phyloP scores from a whole-genome alignment of 139 green algal genomes.

The Chlamydomonas urium region DNA sequence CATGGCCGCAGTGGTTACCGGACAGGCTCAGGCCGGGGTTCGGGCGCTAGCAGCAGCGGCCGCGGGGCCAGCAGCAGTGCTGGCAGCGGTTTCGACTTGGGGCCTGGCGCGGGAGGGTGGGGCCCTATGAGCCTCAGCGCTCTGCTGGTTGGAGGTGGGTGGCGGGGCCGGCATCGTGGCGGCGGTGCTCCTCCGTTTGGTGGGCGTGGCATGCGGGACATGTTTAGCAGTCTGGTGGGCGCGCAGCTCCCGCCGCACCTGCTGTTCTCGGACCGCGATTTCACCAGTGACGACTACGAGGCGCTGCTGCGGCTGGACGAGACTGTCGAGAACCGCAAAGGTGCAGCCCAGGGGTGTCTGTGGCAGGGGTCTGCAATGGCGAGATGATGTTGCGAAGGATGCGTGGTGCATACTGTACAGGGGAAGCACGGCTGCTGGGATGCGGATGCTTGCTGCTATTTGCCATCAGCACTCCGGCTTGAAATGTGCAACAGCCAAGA shows the following conservation, averaged over 20 bases:
- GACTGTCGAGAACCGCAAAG: slow-evolving; percentile 54
- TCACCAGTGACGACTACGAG: slow-evolving; percentile 66
- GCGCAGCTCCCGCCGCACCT: slow-evolving; percentile 12
- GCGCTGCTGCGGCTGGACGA: slow-evolving; percentile 61
- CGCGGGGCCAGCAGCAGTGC: background rate
- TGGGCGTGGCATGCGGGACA: slow-evolving; percentile 5
- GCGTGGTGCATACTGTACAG: too few species aligned
- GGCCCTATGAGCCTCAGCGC: background rate
- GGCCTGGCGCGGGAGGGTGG: background rate
- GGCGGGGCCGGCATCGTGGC: background rate
- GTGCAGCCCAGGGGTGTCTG: too few species aligned
- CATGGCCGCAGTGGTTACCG: background rate
- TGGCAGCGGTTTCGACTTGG: background rate
- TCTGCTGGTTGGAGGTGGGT: background rate
- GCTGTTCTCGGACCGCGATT: slow-evolving; percentile 57
- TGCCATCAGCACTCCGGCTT: too few species aligned
- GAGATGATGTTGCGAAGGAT: too few species aligned
- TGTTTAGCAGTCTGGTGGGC: background rate
- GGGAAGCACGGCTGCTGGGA: too few species aligned
- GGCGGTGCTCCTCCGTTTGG: too few species aligned
- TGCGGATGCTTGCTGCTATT: too few species aligned
- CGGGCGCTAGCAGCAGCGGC: too few species aligned
- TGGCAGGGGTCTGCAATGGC: too few species aligned
- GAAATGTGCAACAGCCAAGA: too few species aligned
- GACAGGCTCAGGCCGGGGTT: too few species aligned